Conservation (phyloP, 129 eudicot genomes). For the Pittosporum tobira region DNA sequence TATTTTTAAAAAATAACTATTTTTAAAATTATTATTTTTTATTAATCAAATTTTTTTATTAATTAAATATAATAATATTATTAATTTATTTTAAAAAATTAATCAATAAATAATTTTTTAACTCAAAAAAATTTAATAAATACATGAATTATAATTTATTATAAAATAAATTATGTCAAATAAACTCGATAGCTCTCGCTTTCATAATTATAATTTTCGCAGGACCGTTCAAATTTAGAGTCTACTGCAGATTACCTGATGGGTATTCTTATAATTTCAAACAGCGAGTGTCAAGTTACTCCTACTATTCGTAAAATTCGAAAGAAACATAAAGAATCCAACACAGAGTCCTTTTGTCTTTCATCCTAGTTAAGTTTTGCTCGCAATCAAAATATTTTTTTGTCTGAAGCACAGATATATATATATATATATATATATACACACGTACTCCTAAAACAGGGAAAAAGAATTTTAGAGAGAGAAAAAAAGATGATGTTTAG, state of each 20-base stretch:
- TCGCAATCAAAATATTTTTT: neutral
- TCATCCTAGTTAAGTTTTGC: neutral
- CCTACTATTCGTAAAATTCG: neutral
- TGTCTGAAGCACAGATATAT: neutral
- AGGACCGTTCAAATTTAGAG: neutral
- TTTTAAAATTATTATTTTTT: too few species aligned
- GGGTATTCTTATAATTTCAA: neutral
- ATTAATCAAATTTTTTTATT: too few species aligned
- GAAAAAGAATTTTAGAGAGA: constrained; percentile 24
- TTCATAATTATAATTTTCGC: neutral
- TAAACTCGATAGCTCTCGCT: too few species aligned
- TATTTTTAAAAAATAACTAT: too few species aligned
- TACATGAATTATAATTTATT: too few species aligned
- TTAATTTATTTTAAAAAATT: too few species aligned
- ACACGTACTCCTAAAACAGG: too few species aligned
- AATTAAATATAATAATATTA: too few species aligned
- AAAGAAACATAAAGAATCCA: neutral
- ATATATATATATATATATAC: neutral
- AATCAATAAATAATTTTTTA: too few species aligned
- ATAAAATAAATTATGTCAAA: too few species aligned
- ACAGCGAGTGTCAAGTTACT: neutral
- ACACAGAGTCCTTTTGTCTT: neutral
- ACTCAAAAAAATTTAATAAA: too few species aligned
- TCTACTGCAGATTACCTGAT: too few species aligned
- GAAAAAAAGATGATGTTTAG: constrained; percentile 31